A percentile compares a stretch with the other conserved stretches of the same genome.
Evolutionary conservation across 306 rosid species (phyloP).

Genomic region (Acacia melanoxylon): DNA sequence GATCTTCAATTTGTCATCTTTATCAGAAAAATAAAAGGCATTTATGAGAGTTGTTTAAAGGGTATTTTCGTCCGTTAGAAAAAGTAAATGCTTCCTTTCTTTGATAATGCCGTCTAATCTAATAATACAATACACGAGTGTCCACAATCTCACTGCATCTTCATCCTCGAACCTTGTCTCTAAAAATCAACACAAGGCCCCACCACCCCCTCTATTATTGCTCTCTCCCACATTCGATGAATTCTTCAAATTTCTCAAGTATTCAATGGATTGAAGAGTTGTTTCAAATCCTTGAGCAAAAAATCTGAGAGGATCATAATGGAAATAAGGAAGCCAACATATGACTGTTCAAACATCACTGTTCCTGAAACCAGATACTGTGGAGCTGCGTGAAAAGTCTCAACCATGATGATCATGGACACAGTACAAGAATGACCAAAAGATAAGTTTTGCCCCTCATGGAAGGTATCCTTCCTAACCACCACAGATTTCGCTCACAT

Average conservation of each 20-base stretch:
- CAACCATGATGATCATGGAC: slow-evolving; percentile 18
- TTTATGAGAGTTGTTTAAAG: background rate
- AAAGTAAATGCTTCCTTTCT: background rate
- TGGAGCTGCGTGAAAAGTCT: background rate
- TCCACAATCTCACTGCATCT: background rate
- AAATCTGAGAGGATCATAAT: background rate
- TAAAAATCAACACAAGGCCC: background rate
- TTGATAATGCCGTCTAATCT: background rate
- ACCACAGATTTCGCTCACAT: slow-evolving; percentile 15
- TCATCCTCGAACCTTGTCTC: background rate
- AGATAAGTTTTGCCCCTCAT: background rate
- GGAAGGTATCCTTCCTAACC: background rate
- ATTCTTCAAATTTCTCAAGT: background rate
- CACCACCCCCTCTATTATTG: background rate
- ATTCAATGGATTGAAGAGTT: background rate
- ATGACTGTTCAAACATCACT: background rate
- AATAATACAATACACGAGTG: background rate
- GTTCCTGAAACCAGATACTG: background rate
- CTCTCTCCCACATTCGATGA: background rate
- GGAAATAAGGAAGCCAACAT: background rate
- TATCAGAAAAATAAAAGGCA: background rate
- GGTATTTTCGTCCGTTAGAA: background rate
- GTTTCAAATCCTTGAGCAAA: background rate
- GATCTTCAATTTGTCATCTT: background rate
- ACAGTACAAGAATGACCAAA: background rate